Evolutionary conservation across 2,329 filamentous ascomycete genomes (phyloP), one percentile per base, ranked within the genome.

Genomic region (Colletotrichum simmondsii): DNA sequence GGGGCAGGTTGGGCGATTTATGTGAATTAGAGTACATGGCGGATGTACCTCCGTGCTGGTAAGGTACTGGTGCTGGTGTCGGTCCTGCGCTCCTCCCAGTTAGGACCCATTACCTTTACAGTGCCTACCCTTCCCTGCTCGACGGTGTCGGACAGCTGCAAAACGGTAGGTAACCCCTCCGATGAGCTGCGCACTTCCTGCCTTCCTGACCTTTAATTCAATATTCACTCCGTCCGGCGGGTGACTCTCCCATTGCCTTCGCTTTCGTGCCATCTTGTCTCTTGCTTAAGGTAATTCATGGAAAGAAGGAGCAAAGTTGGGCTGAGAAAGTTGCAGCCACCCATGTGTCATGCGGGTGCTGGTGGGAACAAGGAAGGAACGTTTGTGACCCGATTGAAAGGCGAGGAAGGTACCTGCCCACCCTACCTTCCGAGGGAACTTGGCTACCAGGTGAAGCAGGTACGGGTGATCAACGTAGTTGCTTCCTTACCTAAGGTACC

Each of bases 1-100:
- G 65, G 69, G 70, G 67, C 56, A 62, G 56, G 65, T 66, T 68
- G 71, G 68, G 62, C 57, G 71, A 73, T 68, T 73, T 73, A 72
- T 73, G 71, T 71, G 68, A 67, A 72, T 57, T 57, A 56, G 42
- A 56, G 67, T 73, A 71, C 69, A 66, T 68, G 8, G 8, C 57
- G 46, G 62, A 65, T 42, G 56, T 56, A 64, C 59, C 66, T 69
- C 35, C 24, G 56, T 26, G 30, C 7, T 32, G 28, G 28, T 52
- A 16, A 24, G 28, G 28, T 52, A 16, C 19, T 57, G 53, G 53
- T 28, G 53, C 53, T 8, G 28, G 53, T 19, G 53, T 19, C 22
- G 35, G 26, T 49, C 37, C 58, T 61, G 19, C 42, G 24, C 19
- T 19, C 62, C 49, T 71, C 35, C 52, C 35, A n/a, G 11, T 30